Evolutionary conservation across 768 basidiomycete genomes (phyloP).

Genomic region (Kwoniella shandongensis): DNA sequence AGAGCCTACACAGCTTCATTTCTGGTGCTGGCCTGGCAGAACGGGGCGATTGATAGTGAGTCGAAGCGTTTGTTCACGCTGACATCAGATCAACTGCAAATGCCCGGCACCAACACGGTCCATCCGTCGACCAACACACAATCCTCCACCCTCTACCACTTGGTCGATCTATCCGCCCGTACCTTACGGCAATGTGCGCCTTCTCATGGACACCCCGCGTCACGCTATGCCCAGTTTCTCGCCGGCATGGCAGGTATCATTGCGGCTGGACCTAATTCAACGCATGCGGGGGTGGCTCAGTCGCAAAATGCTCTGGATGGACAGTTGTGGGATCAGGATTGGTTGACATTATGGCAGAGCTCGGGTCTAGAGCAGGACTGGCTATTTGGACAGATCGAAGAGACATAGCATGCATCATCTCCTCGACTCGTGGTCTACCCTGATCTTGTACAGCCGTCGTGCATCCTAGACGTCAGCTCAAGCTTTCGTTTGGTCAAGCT

Average conservation of each 20-base stretch:
- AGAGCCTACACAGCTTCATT: conserved; percentile 21
- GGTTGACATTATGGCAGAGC: conserved; percentile 16
- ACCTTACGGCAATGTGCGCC: conserved; percentile 11
- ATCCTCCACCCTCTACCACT: conserved; percentile 10
- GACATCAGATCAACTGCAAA: conserved; percentile 2
- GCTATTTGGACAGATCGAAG: conserved; percentile 8
- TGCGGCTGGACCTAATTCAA: not conserved
- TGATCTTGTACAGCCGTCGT: conserved; percentile 30
- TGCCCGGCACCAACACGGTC: not conserved
- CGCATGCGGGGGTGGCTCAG: not conserved
- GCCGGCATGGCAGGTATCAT: conserved; percentile 10
- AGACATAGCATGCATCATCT: conserved; percentile 2
- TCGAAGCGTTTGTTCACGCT: not conserved
- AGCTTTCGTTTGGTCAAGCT: not conserved
- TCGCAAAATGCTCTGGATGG: not conserved
- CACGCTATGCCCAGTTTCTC: conserved; percentile 13
- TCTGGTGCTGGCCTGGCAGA: conserved; percentile 19
- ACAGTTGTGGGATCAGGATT: conserved; percentile 12
- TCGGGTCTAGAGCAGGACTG: conserved; percentile 17
- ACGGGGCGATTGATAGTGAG: conserved; percentile 19
- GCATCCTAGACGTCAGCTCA: conserved; percentile 12
- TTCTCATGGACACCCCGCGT: conserved; percentile 9
- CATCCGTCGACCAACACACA: not conserved
- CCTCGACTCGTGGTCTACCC: conserved; percentile 16
- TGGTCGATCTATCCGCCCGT: conserved; percentile 16